Evolutionary conservation across 768 basidiomycete species (phyloP).

Genomic region (Leucogyrophana mollusca): DNA sequence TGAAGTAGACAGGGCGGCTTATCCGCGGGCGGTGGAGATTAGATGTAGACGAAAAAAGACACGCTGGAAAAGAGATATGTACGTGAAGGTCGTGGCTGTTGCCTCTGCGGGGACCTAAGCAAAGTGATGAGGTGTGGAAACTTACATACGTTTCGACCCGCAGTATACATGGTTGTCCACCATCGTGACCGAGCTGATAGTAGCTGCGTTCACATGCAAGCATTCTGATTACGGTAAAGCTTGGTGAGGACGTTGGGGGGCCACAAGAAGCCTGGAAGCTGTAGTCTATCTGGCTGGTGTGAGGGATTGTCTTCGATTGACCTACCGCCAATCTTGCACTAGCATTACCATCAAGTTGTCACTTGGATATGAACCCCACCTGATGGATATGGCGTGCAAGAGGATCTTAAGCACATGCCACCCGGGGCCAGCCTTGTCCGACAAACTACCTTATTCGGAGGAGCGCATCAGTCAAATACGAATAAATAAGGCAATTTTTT

Average conservation of each 20-base stretch:
- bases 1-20: no score
- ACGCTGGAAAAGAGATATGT: constrained; percentile 30
- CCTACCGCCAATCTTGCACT: no score
- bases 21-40: constrained; percentile 31
- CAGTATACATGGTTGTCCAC: constrained; percentile 17
- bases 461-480: constrained; percentile 27
- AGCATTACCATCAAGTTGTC: constrained; percentile 21
- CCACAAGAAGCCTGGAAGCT: constrained; percentile 6
- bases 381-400: constrained; percentile 8
- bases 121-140: constrained; percentile 32
- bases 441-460: constrained; percentile 18
- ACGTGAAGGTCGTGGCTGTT: constrained; percentile 33
- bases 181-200: constrained; percentile 18
- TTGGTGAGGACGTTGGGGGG: constrained; percentile 27
- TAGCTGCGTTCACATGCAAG: constrained; percentile 33
- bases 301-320: no score
- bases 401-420: constrained; percentile 19
- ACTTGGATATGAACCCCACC: constrained; percentile 17
- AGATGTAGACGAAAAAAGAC: constrained; percentile 26
- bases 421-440: constrained; percentile 23
- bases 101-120: constrained; percentile 33
- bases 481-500: constrained; percentile 14
- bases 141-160: constrained; percentile 21
- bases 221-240: constrained; percentile 30
- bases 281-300: background rate